Percentiles rank a stretch among this genome's conserved stretches.
Conservation (phyloP, 805 yeast genomes). For the Cephaloascus fragrans region DNA sequence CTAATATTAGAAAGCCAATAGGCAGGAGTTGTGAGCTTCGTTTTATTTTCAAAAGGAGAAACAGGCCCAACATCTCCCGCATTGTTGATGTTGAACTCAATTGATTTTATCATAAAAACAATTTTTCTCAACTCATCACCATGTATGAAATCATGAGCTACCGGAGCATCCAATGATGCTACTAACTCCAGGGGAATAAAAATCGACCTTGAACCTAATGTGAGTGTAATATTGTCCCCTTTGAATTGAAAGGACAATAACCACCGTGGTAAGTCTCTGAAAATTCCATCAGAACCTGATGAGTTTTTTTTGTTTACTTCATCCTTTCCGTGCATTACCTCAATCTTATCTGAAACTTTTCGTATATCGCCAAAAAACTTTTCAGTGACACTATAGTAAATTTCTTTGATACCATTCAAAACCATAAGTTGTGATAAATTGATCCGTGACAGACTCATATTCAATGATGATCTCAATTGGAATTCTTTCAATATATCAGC, state of each 20-base stretch:
- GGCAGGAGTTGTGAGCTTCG: neutral
- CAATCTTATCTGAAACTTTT: neutral
- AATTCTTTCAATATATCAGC: neutral
- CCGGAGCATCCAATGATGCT: neutral
- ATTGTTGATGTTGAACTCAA: neutral
- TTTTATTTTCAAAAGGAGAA: neutral
- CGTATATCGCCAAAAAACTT: constrained; percentile 11
- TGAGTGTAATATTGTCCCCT: constrained; percentile 9
- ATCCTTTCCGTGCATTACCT: neutral
- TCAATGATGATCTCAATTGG: neutral
- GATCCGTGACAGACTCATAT: constrained; percentile 8
- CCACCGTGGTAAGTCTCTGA: constrained; percentile 23
- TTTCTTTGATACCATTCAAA: constrained; percentile 18
- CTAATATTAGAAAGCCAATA: neutral
- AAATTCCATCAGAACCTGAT: constrained; percentile 8
- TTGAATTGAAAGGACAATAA: constrained; percentile 13
- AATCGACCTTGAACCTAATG: constrained; percentile 28
- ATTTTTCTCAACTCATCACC: neutral
- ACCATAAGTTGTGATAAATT: constrained; percentile 20
- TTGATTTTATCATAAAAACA: neutral
- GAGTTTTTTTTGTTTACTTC: neutral
- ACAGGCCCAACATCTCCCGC: too few species aligned
- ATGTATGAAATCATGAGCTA: neutral
- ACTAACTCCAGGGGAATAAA: constrained; percentile 14
- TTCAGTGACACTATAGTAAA: constrained; percentile 16